A percentile compares a stretch with the other conserved stretches of the same genome.
Evolutionary conservation across 768 basidiomycete genomes (phyloP).

Genomic region (Amanita pallidorosea): DNA sequence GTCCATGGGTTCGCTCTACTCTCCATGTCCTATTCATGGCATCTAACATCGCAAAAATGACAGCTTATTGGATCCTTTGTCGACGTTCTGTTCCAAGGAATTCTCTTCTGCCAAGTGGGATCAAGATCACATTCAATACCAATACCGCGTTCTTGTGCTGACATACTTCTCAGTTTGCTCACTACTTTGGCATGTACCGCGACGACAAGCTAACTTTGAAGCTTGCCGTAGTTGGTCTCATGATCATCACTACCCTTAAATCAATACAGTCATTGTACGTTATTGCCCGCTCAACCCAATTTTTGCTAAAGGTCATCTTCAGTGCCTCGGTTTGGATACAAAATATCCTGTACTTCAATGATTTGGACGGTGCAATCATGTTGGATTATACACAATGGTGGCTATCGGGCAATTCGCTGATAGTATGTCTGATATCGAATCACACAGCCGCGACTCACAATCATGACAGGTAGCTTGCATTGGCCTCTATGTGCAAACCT

Average conservation of each 20-base stretch:
- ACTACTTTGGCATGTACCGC: slow-evolving; percentile 15
- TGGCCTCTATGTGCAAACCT: slow-evolving; percentile 21
- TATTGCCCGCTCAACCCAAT: not conserved
- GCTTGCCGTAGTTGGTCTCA: slow-evolving; percentile 15
- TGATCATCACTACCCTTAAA: slow-evolving; percentile 18
- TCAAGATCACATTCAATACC: too few relatives aligned
- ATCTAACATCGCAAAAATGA: not conserved
- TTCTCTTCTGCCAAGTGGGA: slow-evolving; percentile 19
- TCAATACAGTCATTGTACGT: slow-evolving; percentile 21
- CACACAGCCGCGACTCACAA: not conserved
- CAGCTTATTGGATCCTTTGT: slow-evolving; percentile 20
- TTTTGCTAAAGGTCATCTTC: not conserved
- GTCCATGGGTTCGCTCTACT: slow-evolving; percentile 19
- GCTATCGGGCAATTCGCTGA: slow-evolving; percentile 18
- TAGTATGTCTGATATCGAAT: slow-evolving; percentile 12
- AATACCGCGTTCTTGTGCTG: not conserved
- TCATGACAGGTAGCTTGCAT: slow-evolving; percentile 18
- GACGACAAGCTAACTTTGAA: slow-evolving; percentile 13
- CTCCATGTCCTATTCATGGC: not conserved
- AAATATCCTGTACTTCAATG: slow-evolving; percentile 17
- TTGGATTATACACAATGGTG: slow-evolving; percentile 22
- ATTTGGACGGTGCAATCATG: slow-evolving; percentile 17
- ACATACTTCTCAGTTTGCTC: slow-evolving; percentile 14
- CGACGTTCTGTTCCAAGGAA: slow-evolving; percentile 19
- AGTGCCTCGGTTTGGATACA: slow-evolving; percentile 21